Evolutionary conservation across 2,329 filamentous ascomycete species (phyloP).

Genomic region (Drechslerella dactyloides): DNA sequence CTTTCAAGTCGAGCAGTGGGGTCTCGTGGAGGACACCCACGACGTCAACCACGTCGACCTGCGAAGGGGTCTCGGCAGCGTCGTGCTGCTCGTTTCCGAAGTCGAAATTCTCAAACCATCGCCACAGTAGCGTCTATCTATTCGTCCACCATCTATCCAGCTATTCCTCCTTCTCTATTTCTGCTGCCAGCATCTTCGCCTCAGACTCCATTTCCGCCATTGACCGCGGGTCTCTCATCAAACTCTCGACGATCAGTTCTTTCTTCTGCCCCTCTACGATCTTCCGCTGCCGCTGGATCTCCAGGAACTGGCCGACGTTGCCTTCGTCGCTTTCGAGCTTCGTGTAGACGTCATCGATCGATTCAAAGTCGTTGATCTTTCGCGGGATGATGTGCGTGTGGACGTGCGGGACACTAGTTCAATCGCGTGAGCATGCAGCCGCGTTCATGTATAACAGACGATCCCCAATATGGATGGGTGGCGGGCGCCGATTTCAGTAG

Average conservation of each 20-base stretch:
- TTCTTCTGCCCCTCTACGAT: conserved; percentile 59
- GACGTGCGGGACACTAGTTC: conserved; percentile 74
- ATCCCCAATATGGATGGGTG: neutral
- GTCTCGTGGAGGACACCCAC: conserved; percentile 96
- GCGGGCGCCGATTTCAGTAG: too few relatives aligned
- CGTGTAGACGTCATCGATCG: conserved; percentile 78
- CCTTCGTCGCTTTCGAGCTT: conserved; percentile 83
- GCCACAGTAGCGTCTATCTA: conserved; percentile 29
- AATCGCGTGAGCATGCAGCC: too few relatives aligned
- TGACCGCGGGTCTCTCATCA: conserved; percentile 69
- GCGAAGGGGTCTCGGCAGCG: conserved; percentile 83
- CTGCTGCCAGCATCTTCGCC: conserved; percentile 69
- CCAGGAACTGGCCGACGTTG: conserved; percentile 75
- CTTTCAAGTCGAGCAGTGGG: conserved; percentile 91
- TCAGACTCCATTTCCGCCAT: conserved; percentile 80
- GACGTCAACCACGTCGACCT: conserved; percentile 94
- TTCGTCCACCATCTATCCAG: neutral
- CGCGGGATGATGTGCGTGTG: conserved; percentile 92
- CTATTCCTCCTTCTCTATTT: conserved; percentile 58
- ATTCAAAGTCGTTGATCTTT: conserved; percentile 64
- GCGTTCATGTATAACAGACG: neutral
- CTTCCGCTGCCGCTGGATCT: conserved; percentile 55
- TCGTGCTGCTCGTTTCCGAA: conserved; percentile 78
- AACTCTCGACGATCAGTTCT: conserved; percentile 59
- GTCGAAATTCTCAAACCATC: conserved; percentile 53